Percentiles rank a stretch among this genome's conserved stretches.
Conservation (phyloP, 2,329 filamentous ascomycete genomes). For the Conoideocrella luteorostrata region DNA sequence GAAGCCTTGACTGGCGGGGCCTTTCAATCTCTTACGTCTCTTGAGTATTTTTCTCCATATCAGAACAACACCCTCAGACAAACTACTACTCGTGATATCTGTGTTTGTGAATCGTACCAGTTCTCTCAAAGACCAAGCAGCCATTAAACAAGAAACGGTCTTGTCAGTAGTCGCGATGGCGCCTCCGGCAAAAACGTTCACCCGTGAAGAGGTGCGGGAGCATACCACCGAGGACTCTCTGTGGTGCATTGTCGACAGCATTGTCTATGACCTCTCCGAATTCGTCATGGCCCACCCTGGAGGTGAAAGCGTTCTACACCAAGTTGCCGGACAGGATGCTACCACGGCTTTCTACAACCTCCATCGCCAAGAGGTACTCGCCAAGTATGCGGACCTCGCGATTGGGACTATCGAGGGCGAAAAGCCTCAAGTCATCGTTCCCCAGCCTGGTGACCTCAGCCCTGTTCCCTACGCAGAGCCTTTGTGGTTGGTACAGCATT, state of each 20-base stretch:
- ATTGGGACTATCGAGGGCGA: constrained; percentile 72
- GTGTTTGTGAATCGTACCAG: too few species aligned
- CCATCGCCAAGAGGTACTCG: constrained; percentile 81
- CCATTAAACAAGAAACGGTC: too few species aligned
- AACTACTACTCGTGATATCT: too few species aligned
- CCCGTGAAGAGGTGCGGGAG: constrained; percentile 62
- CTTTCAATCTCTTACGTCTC: not conserved
- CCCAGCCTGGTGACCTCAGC: constrained; percentile 64
- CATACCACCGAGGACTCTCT: constrained; percentile 70
- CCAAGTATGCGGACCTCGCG: constrained; percentile 68
- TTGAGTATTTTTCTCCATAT: not conserved
- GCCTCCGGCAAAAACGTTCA: constrained; percentile 42
- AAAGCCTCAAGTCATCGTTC: constrained; percentile 65
- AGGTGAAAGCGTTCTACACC: constrained; percentile 70
- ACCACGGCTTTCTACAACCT: constrained; percentile 86
- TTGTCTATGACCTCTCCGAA: constrained; percentile 80
- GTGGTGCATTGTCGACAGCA: constrained; percentile 81
- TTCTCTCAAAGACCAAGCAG: too few species aligned
- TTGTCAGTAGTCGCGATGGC: constrained; percentile 21
- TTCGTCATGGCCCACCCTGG: constrained; percentile 83
- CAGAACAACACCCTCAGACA: not conserved
- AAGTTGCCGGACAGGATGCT: constrained; percentile 76
- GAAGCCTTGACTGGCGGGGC: not conserved
- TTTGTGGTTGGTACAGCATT: constrained; percentile 70
- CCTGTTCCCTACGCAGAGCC: constrained; percentile 79